Evolutionary conservation across 768 basidiomycete genomes (phyloP), one percentile per base, ranked within the genome.

Genomic region (Lentinula boryana): DNA sequence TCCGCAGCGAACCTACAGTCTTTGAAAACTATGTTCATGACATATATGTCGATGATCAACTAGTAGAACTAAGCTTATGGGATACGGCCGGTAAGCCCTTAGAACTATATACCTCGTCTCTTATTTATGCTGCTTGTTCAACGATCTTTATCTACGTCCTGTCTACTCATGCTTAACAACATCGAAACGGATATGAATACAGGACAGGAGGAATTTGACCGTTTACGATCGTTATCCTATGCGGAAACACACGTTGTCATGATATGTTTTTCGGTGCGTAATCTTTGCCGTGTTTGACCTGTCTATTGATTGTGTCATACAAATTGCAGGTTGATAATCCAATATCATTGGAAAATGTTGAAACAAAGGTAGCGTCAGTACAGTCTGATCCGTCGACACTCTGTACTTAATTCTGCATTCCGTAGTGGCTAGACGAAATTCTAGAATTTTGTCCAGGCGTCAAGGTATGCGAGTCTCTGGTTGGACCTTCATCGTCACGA

Each of bases 11-110:
- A 76, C 93, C 90, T 5, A 95, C 93, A 27, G 95, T 98, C 4
- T 98, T 98, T 66, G 96, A 98, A 74, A 98, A 98, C 76, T 95
- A 96, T 68, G 94, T 96, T 10, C 91, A 95, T 70, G 91, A 95
- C 65, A 78, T 95, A 58, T 80, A 81, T 65, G 85, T 96, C 31
- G 95, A 98, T 65, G 93, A 93, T 36, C 88, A 93, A 66, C 72
- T 83, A 33, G 88, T 98, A 13, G 95, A 98, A 69, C 79, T 99
- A 48, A 93, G 93, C 70, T 70, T 98, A 64, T 98, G 96, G 96
- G 96, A 98, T 71, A 98, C 96, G 49, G 96, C 96, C 49, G 95
- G 96, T 94, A 69, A 62, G 83, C 74, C 38, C 48, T 36, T 13
- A 43, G 51, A 21, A 38, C 52, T 36, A 16, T 7, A 52, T 60